Percentiles rank a stretch among this genome's conserved stretches.
Evolutionary conservation across 257 asterid species (phyloP).

Genomic region (Ligustrum vulgare): DNA sequence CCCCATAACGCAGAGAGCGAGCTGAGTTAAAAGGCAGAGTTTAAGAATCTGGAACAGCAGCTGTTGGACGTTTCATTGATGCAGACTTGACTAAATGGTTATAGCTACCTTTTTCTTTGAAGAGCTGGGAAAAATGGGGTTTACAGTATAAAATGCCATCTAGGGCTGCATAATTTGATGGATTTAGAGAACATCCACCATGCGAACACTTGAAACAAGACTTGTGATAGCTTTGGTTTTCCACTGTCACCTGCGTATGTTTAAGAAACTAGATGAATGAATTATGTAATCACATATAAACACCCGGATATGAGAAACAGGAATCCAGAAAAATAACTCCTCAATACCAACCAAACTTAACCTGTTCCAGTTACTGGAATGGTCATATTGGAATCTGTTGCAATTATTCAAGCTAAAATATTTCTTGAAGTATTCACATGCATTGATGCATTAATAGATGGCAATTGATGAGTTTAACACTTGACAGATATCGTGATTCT

Average conservation of each 20-base stretch:
- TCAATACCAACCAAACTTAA: background rate
- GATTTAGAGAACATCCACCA: constrained; percentile 51
- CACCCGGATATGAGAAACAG: background rate
- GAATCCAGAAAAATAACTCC: background rate
- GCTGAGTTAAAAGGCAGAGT: background rate
- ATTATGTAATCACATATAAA: background rate
- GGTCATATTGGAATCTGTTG: background rate
- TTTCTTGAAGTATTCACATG: background rate
- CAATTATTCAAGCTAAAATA: background rate
- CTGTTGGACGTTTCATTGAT: constrained; percentile 41
- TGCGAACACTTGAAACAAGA: constrained; percentile 55
- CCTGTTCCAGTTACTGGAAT: background rate
- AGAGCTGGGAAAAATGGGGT: constrained; percentile 53
- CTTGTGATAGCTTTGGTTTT: constrained; percentile 54
- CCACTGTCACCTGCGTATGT: constrained; percentile 44
- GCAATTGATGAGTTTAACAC: background rate
- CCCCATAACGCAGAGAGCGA: background rate
- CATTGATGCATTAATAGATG: background rate
- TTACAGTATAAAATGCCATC: constrained; percentile 52
- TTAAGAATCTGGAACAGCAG: constrained; percentile 45
- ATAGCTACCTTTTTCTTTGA: constrained; percentile 58
- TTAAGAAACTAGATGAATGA: background rate
- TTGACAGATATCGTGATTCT: background rate
- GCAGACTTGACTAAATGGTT: constrained; percentile 52
- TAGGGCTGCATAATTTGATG: constrained; percentile 53